Base-by-base conservation (phyloP, 2,329 filamentous ascomycete species). In the Rugonectria rugulosa region DNA sequence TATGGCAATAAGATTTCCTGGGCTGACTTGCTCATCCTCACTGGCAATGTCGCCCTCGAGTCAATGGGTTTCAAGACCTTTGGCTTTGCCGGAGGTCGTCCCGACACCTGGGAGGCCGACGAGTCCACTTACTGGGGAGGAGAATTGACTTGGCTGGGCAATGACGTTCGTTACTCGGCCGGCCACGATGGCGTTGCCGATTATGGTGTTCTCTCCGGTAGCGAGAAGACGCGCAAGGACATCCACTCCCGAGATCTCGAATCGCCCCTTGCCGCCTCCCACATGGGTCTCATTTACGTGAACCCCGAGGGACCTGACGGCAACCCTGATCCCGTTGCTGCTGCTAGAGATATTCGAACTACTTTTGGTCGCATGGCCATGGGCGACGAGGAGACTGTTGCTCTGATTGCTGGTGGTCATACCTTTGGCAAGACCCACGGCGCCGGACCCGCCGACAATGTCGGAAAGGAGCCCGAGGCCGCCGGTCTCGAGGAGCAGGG, bases 1-100 rank as follows among this genome's bases (percentile, higher is more conserved):
- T 92, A 92, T 63, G 89, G 89, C 72, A 86, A 85, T 80, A 91
- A 90, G 79, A 89, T 92, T 74, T 92, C 89, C 0, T 92, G 89
- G 89, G 87, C 89, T 20, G 89, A 92, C 70, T 75, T 92, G 56
- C 72, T 88, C 43, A 79, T 91, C 53, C 81, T 92, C 49, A 83
- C 88, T 23, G 89, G 89, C 62, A 92, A 92, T 71, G 88, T 92
- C 14, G 88, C 89, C 41, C 81, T 92, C 61, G 89, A 92, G 76
- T 85, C 83, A 59, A 91, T 91, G 87, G 89, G 87, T 57, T 83
- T 89, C 76, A 83, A 86, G 76, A 86, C 88, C 32, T 86, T 89
- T 60, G 89, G 89, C 60, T 92, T 92, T 64, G 86, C 86, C 36
- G 88, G 83, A 72, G 89, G 89, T 53, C 89, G 89, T 65, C 67